phyloP scores from a whole-genome alignment of 164 flowering plant species.

The Sextonia rubra region DNA sequence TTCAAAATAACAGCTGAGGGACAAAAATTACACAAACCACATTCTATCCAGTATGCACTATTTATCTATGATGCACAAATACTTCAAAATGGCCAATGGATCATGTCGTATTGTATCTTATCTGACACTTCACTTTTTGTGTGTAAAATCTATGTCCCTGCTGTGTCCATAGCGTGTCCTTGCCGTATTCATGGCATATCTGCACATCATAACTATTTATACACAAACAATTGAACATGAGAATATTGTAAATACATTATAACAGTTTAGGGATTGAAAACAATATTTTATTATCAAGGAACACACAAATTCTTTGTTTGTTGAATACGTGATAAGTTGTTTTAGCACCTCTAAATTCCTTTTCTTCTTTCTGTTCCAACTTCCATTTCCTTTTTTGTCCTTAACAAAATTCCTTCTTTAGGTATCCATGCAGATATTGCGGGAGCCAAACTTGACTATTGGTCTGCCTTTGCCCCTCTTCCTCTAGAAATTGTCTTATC shows the following conservation, averaged over 20 bases:
- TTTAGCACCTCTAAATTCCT: not conserved
- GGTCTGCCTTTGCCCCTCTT: slow-evolving; percentile 86
- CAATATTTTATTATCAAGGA: not conserved
- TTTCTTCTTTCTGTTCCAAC: not conserved
- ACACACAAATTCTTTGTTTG: not conserved
- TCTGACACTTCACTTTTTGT: no score
- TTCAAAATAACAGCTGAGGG: not conserved
- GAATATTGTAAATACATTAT: not conserved
- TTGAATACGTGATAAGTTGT: not conserved
- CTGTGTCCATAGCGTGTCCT: no score
- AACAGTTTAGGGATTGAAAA: not conserved
- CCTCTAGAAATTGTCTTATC: slow-evolving; percentile 75
- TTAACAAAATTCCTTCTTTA: slow-evolving; percentile 15
- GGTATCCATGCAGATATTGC: slow-evolving; percentile 83
- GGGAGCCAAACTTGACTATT: slow-evolving; percentile 51
- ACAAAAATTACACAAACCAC: not conserved
- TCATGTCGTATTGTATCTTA: no score
- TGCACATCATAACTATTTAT: no score
- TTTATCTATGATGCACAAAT: no score
- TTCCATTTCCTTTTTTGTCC: not conserved
- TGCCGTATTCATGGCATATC: no score
- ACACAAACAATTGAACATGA: not conserved
- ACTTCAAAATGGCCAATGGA: no score
- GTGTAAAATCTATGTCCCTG: no score
- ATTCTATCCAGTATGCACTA: not conserved